Percentiles rank a stretch among this genome's conserved stretches.
Evolutionary conservation across 2,329 filamentous ascomycete genomes (phyloP).

Genomic region (Pyrenochaeta sp.): DNA sequence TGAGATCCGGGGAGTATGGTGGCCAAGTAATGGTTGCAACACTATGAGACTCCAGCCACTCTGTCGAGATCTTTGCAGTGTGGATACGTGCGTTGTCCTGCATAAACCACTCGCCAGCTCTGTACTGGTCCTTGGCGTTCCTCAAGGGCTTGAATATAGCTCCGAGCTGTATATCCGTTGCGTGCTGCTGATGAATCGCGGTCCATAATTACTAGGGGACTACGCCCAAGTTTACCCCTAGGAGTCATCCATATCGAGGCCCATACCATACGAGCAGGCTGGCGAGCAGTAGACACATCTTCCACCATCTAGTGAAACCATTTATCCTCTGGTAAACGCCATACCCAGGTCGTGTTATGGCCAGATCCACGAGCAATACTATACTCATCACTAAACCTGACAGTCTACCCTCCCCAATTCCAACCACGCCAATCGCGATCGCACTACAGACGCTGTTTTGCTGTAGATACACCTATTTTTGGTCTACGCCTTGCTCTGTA

Average conservation of each 20-base stretch:
- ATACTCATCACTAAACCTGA: slow-evolving; percentile 5
- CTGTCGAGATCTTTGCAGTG: slow-evolving; percentile 5
- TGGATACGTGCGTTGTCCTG: slow-evolving; percentile 33
- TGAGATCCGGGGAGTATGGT: slow-evolving; percentile 30
- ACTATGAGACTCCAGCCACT: slow-evolving; percentile 18
- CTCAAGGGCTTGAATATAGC: slow-evolving; percentile 6
- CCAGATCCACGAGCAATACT: not conserved
- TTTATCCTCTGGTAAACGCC: too few species aligned
- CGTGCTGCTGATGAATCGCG: too few species aligned
- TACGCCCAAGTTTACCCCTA: too few species aligned
- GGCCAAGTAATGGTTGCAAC: slow-evolving; percentile 20
- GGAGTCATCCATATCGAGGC: too few species aligned
- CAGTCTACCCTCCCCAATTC: not conserved
- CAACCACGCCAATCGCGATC: not conserved
- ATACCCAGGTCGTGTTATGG: too few species aligned
- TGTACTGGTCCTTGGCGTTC: slow-evolving; percentile 6
- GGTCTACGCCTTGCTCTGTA: slow-evolving; percentile 4
- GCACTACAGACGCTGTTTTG: not conserved
- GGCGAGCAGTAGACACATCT: too few species aligned
- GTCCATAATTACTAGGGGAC: too few species aligned
- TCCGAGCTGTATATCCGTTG: too few species aligned
- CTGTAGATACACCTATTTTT: not conserved
- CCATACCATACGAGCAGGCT: too few species aligned
- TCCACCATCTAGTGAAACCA: too few species aligned
- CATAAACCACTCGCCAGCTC: slow-evolving; percentile 15